Conservation (phyloP, 306 rosid genomes). For the Pyrus betulifolia region DNA sequence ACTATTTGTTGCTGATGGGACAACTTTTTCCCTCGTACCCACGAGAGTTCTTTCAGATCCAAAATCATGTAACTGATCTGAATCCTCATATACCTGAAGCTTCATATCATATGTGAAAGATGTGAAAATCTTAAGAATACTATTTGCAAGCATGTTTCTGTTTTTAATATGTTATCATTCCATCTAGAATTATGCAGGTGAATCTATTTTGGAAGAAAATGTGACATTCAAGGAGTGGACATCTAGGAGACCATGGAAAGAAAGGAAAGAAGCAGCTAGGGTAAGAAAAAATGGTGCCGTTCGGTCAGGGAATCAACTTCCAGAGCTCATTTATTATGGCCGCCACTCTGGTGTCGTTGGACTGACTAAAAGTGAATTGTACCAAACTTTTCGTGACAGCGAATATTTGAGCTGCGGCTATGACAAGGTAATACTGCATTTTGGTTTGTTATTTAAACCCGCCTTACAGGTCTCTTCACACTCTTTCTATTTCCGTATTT, state of each 20-base stretch:
- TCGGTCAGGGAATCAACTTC: constrained; percentile 37
- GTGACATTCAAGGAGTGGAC: constrained; percentile 70
- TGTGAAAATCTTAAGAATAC: neutral
- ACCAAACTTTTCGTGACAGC: constrained; percentile 27
- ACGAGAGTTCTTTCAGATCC: constrained; percentile 15
- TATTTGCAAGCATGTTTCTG: neutral
- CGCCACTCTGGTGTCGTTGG: constrained; percentile 68
- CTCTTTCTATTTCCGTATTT: neutral
- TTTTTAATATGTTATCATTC: constrained; percentile 41
- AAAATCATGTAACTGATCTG: constrained; percentile 43
- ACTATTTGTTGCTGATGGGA: constrained; percentile 87
- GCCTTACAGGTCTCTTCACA: neutral
- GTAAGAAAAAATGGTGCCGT: constrained; percentile 27
- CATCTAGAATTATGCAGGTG: constrained; percentile 58
- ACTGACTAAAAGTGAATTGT: constrained; percentile 48
- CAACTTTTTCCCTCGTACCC: constrained; percentile 60
- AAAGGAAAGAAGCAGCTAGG: constrained; percentile 52
- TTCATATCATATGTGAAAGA: neutral
- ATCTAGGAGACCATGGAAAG: constrained; percentile 78
- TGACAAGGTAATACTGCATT: constrained; percentile 51
- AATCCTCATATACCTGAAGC: neutral
- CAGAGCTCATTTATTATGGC: constrained; percentile 85
- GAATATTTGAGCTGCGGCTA: constrained; percentile 52
- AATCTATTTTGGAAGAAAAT: constrained; percentile 36
- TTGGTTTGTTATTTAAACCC: neutral